Percentiles rank a stretch among this genome's conserved stretches.
phyloP scores from a whole-genome alignment of 371 early-diverging fungal species.

The Thermomucor indicae-seudaticae region DNA sequence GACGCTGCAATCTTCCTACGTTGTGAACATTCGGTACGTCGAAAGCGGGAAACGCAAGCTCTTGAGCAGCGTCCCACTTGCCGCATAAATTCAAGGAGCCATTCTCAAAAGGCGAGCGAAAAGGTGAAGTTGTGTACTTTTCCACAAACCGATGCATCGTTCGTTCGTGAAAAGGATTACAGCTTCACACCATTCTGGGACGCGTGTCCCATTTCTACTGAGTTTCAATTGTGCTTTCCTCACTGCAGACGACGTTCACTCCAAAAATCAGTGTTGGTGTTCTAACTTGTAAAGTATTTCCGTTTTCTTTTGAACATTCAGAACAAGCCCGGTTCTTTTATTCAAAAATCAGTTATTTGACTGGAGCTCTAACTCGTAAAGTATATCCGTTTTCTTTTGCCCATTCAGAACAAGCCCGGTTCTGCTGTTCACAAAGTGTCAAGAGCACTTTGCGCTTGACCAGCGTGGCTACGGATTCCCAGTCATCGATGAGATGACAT shows the following conservation, averaged over 20 bases:
- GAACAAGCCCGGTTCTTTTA: slow-evolving; percentile 36
- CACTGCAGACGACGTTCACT: too few relatives aligned
- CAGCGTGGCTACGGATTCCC: slow-evolving; percentile 33
- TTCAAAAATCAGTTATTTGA: slow-evolving; percentile 35
- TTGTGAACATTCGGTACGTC: slow-evolving; percentile 69
- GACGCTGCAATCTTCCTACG: slow-evolving; percentile 39
- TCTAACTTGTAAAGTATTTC: slow-evolving; percentile 22
- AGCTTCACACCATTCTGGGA: neutral
- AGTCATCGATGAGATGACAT: slow-evolving; percentile 44
- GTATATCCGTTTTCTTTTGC: slow-evolving; percentile 22
- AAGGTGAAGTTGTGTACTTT: slow-evolving; percentile 47
- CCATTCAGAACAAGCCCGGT: slow-evolving; percentile 39
- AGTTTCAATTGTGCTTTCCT: too few relatives aligned
- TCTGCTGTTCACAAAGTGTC: slow-evolving; percentile 43
- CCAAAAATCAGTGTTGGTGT: slow-evolving; percentile 27
- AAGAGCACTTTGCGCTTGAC: slow-evolving; percentile 36
- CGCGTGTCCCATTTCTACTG: neutral
- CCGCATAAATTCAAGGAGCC: slow-evolving; percentile 32
- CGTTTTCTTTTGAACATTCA: slow-evolving; percentile 32
- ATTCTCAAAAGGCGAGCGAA: slow-evolving; percentile 29
- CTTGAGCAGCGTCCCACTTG: slow-evolving; percentile 60
- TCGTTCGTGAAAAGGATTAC: neutral
- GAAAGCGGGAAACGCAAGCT: slow-evolving; percentile 69
- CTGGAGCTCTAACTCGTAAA: slow-evolving; percentile 30
- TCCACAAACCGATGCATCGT: slow-evolving; percentile 58